Conservation (phyloP, 768 basidiomycete species). For the Leucosporidium scottii region DNA sequence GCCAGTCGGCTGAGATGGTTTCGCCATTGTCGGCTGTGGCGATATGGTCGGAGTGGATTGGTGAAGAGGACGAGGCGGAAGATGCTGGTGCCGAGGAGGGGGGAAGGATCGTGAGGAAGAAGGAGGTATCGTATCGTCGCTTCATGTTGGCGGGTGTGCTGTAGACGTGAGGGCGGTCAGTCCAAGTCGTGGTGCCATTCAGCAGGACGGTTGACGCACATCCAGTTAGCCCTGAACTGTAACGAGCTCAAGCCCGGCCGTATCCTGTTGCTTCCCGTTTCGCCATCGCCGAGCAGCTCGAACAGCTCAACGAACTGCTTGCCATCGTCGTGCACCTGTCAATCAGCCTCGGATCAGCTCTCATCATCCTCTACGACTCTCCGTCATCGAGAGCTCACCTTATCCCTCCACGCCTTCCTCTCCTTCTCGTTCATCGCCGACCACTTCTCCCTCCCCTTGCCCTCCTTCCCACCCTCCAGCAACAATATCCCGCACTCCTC, state of each 20-base stretch:
- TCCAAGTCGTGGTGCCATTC: neutral
- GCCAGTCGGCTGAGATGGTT: constrained; percentile 29
- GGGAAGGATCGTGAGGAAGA: constrained; percentile 32
- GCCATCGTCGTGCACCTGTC: constrained; percentile 10
- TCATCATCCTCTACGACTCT: neutral
- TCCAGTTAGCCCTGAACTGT: constrained; percentile 26
- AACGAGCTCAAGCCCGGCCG: neutral
- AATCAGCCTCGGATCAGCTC: neutral
- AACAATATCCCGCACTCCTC: constrained; percentile 35
- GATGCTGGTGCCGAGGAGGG: neutral
- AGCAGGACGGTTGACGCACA: constrained; percentile 1
- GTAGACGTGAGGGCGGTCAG: neutral
- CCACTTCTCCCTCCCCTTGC: neutral
- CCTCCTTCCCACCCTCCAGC: neutral
- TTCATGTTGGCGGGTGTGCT: constrained; percentile 22
- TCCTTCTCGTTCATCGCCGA: neutral
- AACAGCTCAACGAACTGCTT: constrained; percentile 11
- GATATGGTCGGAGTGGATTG: neutral
- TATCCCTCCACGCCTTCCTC: constrained; percentile 21
- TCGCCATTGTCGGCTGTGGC: constrained; percentile 28
- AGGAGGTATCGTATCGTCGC: constrained; percentile 34
- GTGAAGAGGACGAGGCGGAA: neutral
- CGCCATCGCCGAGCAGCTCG: neutral
- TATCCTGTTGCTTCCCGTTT: neutral
- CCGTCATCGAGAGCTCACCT: constrained; percentile 7